Conservation (phyloP, 2,329 filamentous ascomycete species). For the Fusarium ambrosium region DNA sequence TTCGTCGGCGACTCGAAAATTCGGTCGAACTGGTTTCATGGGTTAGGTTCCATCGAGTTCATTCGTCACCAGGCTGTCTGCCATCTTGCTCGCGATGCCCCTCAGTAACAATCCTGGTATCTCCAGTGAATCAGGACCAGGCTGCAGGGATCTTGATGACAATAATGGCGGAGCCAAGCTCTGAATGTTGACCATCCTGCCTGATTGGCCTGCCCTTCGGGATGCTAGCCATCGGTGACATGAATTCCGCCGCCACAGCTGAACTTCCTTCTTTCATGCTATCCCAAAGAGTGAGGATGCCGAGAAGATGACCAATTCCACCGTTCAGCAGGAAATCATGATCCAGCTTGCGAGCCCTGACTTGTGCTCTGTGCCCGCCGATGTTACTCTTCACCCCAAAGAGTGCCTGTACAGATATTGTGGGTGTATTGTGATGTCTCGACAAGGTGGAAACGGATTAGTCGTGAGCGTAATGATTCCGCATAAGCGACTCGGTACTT, state of each 20-base stretch:
- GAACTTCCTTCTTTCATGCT: slow-evolving; percentile 24
- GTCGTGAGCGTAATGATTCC: not conserved
- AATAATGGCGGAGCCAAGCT: slow-evolving; percentile 28
- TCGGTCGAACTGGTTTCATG: not conserved
- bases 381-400: not conserved
- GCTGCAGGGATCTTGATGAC: slow-evolving; percentile 31
- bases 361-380: not conserved
- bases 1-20: not conserved
- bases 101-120: slow-evolving; percentile 7
- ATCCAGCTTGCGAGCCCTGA: not conserved
- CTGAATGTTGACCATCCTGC: slow-evolving; percentile 5
- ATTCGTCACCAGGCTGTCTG: not conserved
- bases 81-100: slow-evolving; percentile 1
- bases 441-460: not conserved
- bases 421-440: not conserved
- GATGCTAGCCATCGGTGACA: slow-evolving; percentile 35
- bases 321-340: slow-evolving; percentile 9
- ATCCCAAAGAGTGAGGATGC: slow-evolving; percentile 19
- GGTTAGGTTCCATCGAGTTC: not conserved
- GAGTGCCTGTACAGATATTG: not conserved
- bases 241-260: slow-evolving; percentile 41
- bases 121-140: slow-evolving; percentile 16
- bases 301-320: slow-evolving; percentile 20
- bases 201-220: slow-evolving; percentile 30
- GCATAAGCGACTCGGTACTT: not conserved